Evolutionary conservation across 345 rosid species (phyloP), one percentile per base, ranked within the genome.

Genomic region (Rhodomyrtus tomentosa): DNA sequence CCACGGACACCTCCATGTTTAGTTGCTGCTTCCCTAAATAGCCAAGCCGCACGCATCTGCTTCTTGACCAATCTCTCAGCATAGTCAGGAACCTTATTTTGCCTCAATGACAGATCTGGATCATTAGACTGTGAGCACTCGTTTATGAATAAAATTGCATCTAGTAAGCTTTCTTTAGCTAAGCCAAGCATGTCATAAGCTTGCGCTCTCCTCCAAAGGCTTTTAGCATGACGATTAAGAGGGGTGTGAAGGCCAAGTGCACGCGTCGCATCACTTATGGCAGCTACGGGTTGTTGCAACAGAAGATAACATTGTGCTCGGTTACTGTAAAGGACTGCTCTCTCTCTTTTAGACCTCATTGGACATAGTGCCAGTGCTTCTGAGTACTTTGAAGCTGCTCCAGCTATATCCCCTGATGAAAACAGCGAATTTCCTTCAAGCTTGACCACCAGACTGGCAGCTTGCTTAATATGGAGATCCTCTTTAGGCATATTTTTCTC

Each of bases 1-100:
- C 95, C 88, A 55, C 89, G 95, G 52, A 94, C 93, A 13, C 98
- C 98, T 29, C 99, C 99, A 82, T 93, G 99, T 86, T 97, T 97
- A 83, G 91, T 89, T 16, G 98, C 95, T 21, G 99, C 98, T 88
- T 95, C 99, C 89, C 94, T 94, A 88, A 97, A 97, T 86, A 96
- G 89, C 99, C 99, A 97, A 59, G 99, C 99, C 8, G 99, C 98
- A 52, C 98, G 91, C 99, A 97, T 96, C 90, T 97, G 99, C 90
- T 97, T 97, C 92, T 93, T 97, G 82, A 97, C 99, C 51, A 97
- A 83, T 85, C 98, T 90, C 88, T 97, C 99, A 11, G 99, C 99
- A 89, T 97, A 96, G 87, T 96, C 99, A 73, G 99, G 99, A 86
- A 96, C 99, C 90, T 95, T 97, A 86, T 97, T 97, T 82, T 96